Conservation (phyloP, 495 filamentous ascomycete genomes). For the Penicillium arizonense region DNA sequence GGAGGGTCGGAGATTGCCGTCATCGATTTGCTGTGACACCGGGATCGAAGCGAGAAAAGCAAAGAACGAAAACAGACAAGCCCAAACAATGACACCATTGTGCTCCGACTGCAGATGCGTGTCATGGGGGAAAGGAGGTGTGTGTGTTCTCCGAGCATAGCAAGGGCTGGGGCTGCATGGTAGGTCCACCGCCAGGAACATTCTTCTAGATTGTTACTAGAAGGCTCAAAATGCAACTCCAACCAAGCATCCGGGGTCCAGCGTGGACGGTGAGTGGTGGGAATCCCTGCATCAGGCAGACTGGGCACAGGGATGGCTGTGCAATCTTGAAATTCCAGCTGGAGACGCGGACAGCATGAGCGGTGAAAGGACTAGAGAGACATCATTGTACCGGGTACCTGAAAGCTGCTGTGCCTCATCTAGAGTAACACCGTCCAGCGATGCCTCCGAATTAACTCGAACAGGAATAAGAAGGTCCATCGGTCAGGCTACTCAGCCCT, state of each 20-base stretch:
- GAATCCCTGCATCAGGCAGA: constrained; percentile 12
- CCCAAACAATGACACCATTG: not conserved
- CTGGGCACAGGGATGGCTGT: constrained; percentile 17
- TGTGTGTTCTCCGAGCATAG: not conserved
- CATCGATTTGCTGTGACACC: constrained; percentile 1
- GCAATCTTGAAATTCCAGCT: constrained; percentile 22
- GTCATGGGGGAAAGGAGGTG: constrained; percentile 2
- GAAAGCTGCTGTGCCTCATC: constrained; percentile 7
- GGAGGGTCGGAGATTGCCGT: constrained; percentile 25
- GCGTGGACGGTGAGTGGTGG: constrained; percentile 14
- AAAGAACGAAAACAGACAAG: not conserved
- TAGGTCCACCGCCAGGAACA: constrained; percentile 30
- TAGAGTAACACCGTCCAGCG: constrained; percentile 1
- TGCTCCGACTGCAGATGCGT: not conserved
- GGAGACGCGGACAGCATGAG: constrained; percentile 20
- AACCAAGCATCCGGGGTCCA: constrained; percentile 25
- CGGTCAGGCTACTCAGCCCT: constrained; percentile 12
- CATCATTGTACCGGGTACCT: constrained; percentile 12
- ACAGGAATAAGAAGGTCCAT: constrained; percentile 10
- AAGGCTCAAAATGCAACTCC: constrained; percentile 21
- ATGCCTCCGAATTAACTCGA: constrained; percentile 5
- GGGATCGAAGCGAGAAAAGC: not conserved
- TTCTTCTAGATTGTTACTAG: constrained; percentile 35
- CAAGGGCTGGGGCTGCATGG: constrained; percentile 13
- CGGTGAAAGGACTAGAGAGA: constrained; percentile 13